Base-by-base conservation (phyloP, 805 yeast species). In the Pichia nanzhaoensis region DNA sequence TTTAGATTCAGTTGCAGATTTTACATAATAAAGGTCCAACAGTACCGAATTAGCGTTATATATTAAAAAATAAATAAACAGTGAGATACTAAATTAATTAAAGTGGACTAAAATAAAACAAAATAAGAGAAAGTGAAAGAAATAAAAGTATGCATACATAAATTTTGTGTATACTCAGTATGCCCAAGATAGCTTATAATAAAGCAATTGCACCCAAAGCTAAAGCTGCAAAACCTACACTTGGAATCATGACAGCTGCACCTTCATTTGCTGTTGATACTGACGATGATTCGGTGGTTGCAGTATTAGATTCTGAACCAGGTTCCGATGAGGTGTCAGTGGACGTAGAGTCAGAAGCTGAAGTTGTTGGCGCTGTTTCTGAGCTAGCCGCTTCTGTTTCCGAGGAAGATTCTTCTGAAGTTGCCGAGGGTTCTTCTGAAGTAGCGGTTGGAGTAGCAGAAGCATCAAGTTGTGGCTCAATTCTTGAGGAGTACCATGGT, bases 401-500 rank as follows among this genome's bases (percentile, higher is more conserved):
- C 19, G 10, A 34, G 17, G 13, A 30, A 16, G 28, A 24, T 24
- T 6, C 9, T 7, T 6, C 28, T 24, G 28, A 24, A 24, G 49
- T 38, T 22, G 49, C 37, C 22, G 45, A 33, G 8, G 53, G 31
- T 4, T 43, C 19, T 34, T 33, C 34, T 31, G 42, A 37, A 5
- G 50, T 14, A 22, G 44, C 16, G 7, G 33, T 40, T 24, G 42
- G 10, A 10, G 28, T 10, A 24, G 28, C 6, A 7, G 28, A 10
- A 24, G 48, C 30, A 22, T 24, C 5, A 5, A n/a, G 47, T 12
- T 18, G 20, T 13, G 37, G 19, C 20, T 18, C 20, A 27, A 64
- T 44, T 57, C 69, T 61, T 14, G 59, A 47, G 2, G 60, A 53
- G 45, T 63, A 64, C 68, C 69, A 64, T 46, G 67, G 67, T 36